A percentile compares a stretch with the other conserved stretches of the same genome.
Conservation (phyloP, 495 filamentous ascomycete species). For the Choiromyces venosus region DNA sequence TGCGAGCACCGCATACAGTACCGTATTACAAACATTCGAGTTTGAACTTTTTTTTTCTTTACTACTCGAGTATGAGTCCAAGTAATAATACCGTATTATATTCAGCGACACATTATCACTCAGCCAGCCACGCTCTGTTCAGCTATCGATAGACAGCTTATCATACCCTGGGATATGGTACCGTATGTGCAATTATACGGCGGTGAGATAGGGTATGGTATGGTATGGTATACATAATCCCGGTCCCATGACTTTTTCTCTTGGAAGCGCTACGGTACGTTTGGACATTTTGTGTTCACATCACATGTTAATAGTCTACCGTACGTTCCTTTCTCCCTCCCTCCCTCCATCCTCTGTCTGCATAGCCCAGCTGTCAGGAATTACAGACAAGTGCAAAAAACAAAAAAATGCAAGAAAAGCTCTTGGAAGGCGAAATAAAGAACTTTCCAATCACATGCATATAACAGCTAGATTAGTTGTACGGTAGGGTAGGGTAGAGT, state of each 20-base stretch:
- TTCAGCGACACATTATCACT: neutral
- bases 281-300: neutral
- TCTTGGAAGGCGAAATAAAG: neutral
- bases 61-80: too few relatives aligned
- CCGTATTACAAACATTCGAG: neutral
- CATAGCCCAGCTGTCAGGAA: neutral
- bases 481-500: neutral
- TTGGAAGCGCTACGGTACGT: neutral
- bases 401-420: neutral
- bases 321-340: neutral
- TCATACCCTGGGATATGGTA: neutral
- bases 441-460: neutral
- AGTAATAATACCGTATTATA: too few relatives aligned
- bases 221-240: neutral
- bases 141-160: neutral
- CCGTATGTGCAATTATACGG: neutral
- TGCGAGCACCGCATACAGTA: neutral
- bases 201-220: neutral
- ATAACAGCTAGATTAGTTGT: too few relatives aligned
- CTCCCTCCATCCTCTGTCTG: neutral
- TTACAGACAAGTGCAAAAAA: neutral
- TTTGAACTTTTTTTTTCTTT: constrained; percentile 12
- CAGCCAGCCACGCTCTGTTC: neutral
- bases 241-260: neutral
- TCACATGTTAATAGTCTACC: neutral